phyloP scores from a whole-genome alignment of 2,329 filamentous ascomycete genomes.

The Botrytis aclada region DNA sequence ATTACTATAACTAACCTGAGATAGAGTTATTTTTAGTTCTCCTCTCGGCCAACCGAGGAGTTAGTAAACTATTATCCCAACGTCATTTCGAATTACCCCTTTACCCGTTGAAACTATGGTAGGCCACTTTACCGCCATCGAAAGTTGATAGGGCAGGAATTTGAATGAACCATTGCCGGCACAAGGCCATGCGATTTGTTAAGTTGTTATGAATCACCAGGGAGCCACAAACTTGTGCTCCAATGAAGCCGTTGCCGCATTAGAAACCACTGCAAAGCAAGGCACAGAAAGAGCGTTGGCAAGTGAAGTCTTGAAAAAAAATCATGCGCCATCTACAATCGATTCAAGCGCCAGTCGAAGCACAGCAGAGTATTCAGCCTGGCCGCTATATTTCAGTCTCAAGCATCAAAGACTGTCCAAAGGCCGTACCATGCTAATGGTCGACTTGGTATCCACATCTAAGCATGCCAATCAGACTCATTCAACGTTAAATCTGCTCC shows the following conservation, averaged over 20 bases:
- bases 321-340: background rate
- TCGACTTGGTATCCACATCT: background rate
- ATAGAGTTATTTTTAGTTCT: background rate
- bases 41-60: background rate
- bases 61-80: background rate
- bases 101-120: background rate
- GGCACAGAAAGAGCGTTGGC: background rate
- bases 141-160: conserved; percentile 14
- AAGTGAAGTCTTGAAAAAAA: background rate
- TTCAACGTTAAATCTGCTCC: background rate
- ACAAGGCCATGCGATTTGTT: background rate
- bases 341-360: background rate
- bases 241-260: background rate
- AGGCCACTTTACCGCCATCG: background rate
- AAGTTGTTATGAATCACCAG: background rate
- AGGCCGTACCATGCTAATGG: background rate
- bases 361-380: background rate
- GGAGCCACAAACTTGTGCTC: background rate
- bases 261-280: background rate
- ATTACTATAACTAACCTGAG: background rate
- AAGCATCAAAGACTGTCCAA: background rate
- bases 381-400: background rate
- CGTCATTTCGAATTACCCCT: too few relatives aligned
- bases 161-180: conserved; percentile 17
- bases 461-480: background rate